Percentiles rank a stretch among this genome's conserved stretches.
These are phyloP conservation scores for Suillus tomentosus DNA, from an alignment of 768 basidiomycete genomes.

Conservation along the genomic window DNA sequence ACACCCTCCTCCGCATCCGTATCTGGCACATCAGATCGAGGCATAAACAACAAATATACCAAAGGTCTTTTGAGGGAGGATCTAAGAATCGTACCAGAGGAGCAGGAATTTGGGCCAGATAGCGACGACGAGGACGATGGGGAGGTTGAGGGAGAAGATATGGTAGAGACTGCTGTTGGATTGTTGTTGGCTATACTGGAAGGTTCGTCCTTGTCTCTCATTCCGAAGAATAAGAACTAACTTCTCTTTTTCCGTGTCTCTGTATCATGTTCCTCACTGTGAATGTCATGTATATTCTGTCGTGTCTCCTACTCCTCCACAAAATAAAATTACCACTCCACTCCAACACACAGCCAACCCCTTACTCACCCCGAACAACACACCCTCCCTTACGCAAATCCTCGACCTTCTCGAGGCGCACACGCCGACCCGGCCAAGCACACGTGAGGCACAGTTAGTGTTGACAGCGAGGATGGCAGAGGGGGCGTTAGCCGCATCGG, in stretches of 20 bases:
- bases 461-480: constrained; percentile 75
- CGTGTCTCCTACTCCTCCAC: constrained; percentile 59
- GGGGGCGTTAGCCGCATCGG: constrained; percentile 43
- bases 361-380: not conserved
- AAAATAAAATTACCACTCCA: constrained; percentile 41
- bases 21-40: not conserved
- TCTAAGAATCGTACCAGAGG: constrained; percentile 40
- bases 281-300: constrained; percentile 57
- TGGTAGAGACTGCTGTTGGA: constrained; percentile 77
- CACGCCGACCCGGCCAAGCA: constrained; percentile 52
- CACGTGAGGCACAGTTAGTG: constrained; percentile 81
- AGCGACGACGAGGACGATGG: constrained; percentile 54
- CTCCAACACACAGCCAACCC: constrained; percentile 2
- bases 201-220: constrained; percentile 47
- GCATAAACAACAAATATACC: constrained; percentile 8
- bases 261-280: constrained; percentile 39
- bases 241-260: no score
- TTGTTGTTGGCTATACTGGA: constrained; percentile 84
- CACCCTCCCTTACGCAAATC: not conserved
- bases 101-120: constrained; percentile 51
- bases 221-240: not conserved
- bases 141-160: constrained; percentile 50
- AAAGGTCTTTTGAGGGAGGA: constrained; percentile 35
- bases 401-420: constrained; percentile 1
- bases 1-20: constrained; percentile 9